Percentiles rank a stretch among this genome's conserved stretches.
Conservation (phyloP, 1,284 basidiomycete genomes). For the Trichosporon coremiiforme region DNA sequence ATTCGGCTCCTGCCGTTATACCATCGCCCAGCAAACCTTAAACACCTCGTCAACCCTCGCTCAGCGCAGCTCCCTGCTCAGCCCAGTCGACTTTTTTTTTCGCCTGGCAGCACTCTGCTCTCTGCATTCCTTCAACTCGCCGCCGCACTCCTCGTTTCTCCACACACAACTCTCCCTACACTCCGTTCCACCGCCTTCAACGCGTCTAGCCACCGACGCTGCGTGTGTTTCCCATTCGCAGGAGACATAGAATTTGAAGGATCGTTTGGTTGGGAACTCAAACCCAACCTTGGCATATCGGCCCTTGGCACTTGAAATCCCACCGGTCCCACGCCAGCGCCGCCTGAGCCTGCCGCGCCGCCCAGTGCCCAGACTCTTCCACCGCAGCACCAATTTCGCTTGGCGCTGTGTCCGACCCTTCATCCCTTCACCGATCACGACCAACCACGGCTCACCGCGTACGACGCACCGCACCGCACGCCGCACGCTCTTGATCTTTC, state of each 20-base stretch:
- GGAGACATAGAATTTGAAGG: constrained; percentile 2
- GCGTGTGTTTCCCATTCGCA: background rate
- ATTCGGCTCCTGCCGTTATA: background rate
- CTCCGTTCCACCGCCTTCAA: background rate
- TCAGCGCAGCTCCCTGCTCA: background rate
- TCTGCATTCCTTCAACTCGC: background rate
- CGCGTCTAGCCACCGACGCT: background rate
- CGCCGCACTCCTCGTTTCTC: background rate
- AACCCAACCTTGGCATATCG: constrained; percentile 12
- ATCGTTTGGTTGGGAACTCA: constrained; percentile 7
- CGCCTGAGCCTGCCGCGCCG: background rate
- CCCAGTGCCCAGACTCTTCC: constrained; percentile 19
- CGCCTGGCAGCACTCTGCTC: background rate
- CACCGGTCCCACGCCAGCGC: background rate
- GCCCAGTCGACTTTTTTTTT: constrained; percentile 10
- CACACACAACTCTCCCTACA: background rate
- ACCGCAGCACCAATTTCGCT: constrained; percentile 19
- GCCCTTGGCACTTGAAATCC: constrained; percentile 7
- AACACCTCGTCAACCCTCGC: background rate
- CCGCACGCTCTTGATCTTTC: background rate
- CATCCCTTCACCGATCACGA: constrained; percentile 17
- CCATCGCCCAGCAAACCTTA: constrained; percentile 9
- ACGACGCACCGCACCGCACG: background rate
- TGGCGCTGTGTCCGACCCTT: constrained; percentile 8
- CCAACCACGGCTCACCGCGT: constrained; percentile 18